These are phyloP conservation scores for Kuraishia borneana DNA, from an alignment of 805 yeast species.

Conservation along the genomic window DNA sequence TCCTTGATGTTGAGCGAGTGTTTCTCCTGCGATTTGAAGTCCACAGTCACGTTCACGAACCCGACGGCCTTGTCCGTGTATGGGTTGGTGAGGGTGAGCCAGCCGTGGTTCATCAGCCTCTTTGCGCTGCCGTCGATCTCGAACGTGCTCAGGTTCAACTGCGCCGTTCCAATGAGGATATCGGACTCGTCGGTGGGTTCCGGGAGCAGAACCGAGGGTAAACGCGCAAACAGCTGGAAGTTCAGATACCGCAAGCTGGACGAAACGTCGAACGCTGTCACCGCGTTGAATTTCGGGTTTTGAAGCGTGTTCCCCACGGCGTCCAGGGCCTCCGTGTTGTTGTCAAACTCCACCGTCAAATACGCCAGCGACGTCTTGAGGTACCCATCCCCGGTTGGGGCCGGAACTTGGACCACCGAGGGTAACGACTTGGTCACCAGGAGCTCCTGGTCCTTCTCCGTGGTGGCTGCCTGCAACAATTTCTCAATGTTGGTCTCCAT, in stretches of 20 bases:
- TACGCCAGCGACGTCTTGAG: constrained; percentile 62
- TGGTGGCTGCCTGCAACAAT: constrained; percentile 8
- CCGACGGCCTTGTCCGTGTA: constrained; percentile 20
- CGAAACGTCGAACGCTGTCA: constrained; percentile 83
- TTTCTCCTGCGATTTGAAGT: constrained; percentile 44
- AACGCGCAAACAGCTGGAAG: constrained; percentile 67
- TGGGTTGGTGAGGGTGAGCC: constrained; percentile 22
- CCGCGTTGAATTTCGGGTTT: constrained; percentile 76
- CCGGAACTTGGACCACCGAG: constrained; percentile 34
- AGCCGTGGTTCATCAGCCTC: constrained; percentile 59
- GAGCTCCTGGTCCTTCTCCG: constrained; percentile 7
- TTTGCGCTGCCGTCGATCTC: constrained; percentile 19
- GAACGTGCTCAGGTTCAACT: constrained; percentile 33
- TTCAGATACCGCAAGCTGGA: constrained; percentile 47
- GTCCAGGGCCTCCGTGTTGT: constrained; percentile 81
- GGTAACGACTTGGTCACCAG: constrained; percentile 26
- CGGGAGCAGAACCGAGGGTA: constrained; percentile 55
- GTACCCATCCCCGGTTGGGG: constrained; percentile 24
- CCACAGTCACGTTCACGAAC: constrained; percentile 46
- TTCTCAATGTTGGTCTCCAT: constrained; percentile 20
- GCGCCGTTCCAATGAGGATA: constrained; percentile 63
- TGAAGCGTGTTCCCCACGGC: constrained; percentile 76
- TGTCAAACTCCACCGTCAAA: constrained; percentile 88
- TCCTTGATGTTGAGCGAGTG: constrained; percentile 78
- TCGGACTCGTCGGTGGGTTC: constrained; percentile 37